phyloP scores from a whole-genome alignment of 2,329 filamentous ascomycete species.

The Sarocladiaceae sp. region DNA sequence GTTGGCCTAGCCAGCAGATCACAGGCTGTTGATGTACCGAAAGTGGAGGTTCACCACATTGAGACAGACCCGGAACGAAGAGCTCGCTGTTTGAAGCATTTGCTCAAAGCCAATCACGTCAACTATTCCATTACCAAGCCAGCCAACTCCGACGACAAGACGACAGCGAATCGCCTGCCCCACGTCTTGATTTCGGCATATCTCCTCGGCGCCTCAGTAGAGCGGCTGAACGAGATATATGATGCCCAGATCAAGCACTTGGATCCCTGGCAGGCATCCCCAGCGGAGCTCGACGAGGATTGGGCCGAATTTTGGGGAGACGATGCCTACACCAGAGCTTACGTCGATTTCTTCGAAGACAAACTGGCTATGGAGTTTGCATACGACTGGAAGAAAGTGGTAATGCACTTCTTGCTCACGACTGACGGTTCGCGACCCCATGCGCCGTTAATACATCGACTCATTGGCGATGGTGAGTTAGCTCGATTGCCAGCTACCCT shows the following conservation, averaged over 20 bases:
- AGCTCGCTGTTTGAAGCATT: constrained; percentile 78
- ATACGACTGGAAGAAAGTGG: constrained; percentile 79
- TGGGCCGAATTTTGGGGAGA: constrained; percentile 83
- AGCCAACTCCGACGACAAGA: constrained; percentile 39
- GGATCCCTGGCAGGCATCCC: constrained; percentile 77
- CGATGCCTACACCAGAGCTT: constrained; percentile 78
- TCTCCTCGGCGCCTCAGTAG: constrained; percentile 67
- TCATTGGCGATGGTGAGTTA: constrained; percentile 69
- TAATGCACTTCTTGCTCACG: constrained; percentile 69
- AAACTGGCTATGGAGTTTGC: constrained; percentile 64
- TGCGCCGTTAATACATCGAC: constrained; percentile 71
- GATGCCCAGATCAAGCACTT: constrained; percentile 66
- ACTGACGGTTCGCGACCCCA: too few species aligned
- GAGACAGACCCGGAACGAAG: constrained; percentile 75
- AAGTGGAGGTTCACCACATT: constrained; percentile 69
- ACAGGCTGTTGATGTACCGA: constrained; percentile 49
- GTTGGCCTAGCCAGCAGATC: constrained; percentile 18
- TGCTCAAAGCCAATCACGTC: constrained; percentile 85
- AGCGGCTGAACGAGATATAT: constrained; percentile 74
- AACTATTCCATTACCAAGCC: constrained; percentile 82
- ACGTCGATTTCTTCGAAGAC: constrained; percentile 93
- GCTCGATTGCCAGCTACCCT: background rate
- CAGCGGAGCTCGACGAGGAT: constrained; percentile 73
- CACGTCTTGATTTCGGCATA: constrained; percentile 83
- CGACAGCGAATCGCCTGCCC: constrained; percentile 60